Evolutionary conservation across 768 basidiomycete genomes (phyloP).

Genomic region (Suillus weaverae): DNA sequence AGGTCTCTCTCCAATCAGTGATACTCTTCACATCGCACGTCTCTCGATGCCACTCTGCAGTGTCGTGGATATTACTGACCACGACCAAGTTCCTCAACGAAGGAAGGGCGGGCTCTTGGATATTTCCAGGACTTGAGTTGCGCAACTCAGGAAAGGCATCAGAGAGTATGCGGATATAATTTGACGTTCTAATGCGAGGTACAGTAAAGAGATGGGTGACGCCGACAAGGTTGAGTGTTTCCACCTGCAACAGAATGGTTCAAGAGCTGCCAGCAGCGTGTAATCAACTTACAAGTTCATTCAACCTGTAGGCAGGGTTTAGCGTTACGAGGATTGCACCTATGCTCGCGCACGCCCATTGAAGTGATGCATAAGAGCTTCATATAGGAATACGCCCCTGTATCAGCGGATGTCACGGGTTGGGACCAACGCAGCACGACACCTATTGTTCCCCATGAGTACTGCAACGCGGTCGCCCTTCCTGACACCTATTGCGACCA

Average conservation of each 20-base stretch:
- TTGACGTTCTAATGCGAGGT: constrained; percentile 64
- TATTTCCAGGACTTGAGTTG: constrained; percentile 48
- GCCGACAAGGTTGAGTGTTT: constrained; percentile 60
- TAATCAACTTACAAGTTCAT: constrained; percentile 58
- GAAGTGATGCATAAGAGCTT: constrained; percentile 77
- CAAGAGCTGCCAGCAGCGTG: neutral
- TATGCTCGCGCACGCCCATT: constrained; percentile 85
- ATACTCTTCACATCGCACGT: constrained; percentile 46
- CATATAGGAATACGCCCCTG: neutral
- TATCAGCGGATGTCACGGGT: neutral
- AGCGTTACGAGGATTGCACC: constrained; percentile 84
- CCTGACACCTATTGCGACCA: constrained; percentile 65
- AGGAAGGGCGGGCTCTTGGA: constrained; percentile 61
- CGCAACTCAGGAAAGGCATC: constrained; percentile 58
- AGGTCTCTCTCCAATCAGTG: constrained; percentile 70
- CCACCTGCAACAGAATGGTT: constrained; percentile 42
- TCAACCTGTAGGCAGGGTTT: constrained; percentile 75
- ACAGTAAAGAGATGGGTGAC: constrained; percentile 73
- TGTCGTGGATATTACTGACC: constrained; percentile 56
- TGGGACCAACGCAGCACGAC: constrained; percentile 12
- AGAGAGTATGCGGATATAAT: constrained; percentile 60
- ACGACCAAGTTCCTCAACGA: constrained; percentile 63
- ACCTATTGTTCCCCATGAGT: constrained; percentile 88
- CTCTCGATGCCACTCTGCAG: constrained; percentile 39
- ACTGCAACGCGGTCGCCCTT: constrained; percentile 80